A percentile compares a stretch with the other conserved stretches of the same genome.
Evolutionary conservation across 495 filamentous ascomycete genomes (phyloP).

Genomic region (Podospora pseudocomata): DNA sequence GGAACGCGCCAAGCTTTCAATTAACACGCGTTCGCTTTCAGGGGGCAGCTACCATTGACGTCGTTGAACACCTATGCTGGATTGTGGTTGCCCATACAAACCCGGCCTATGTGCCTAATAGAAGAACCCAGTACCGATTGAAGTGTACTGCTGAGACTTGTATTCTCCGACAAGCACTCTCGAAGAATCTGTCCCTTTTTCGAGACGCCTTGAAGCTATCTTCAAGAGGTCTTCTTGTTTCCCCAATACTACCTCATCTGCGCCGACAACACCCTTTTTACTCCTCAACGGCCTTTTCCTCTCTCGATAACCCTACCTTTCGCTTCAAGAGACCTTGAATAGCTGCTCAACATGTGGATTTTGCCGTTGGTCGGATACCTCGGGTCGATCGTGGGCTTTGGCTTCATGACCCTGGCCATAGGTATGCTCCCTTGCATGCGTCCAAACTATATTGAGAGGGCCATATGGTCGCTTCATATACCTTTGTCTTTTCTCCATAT

Average conservation of each 20-base stretch:
- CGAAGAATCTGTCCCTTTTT: neutral
- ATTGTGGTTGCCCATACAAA: conserved; percentile 3
- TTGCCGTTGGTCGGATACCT: conserved; percentile 84
- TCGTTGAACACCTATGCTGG: neutral
- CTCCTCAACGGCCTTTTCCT: neutral
- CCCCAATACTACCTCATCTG: neutral
- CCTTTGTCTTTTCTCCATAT: too few species aligned
- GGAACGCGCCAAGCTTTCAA: neutral
- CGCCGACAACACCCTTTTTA: neutral
- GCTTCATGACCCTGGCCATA: conserved; percentile 89
- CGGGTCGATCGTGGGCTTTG: conserved; percentile 82
- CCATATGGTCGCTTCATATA: too few species aligned
- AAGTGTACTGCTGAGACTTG: neutral
- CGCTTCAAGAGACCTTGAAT: neutral
- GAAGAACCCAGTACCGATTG: neutral
- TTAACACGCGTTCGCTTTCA: neutral
- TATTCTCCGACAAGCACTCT: neutral
- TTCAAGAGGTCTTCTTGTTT: neutral
- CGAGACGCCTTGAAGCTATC: neutral
- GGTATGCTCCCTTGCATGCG: conserved; percentile 51
- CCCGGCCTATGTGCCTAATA: neutral
- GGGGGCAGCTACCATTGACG: neutral
- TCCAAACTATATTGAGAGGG: neutral
- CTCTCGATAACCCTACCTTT: too few species aligned
- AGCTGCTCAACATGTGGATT: conserved; percentile 70